These are phyloP conservation scores for Bacterosira constricta DNA, from an alignment of 108 stramenopile genomes.

Conservation along the genomic window DNA sequence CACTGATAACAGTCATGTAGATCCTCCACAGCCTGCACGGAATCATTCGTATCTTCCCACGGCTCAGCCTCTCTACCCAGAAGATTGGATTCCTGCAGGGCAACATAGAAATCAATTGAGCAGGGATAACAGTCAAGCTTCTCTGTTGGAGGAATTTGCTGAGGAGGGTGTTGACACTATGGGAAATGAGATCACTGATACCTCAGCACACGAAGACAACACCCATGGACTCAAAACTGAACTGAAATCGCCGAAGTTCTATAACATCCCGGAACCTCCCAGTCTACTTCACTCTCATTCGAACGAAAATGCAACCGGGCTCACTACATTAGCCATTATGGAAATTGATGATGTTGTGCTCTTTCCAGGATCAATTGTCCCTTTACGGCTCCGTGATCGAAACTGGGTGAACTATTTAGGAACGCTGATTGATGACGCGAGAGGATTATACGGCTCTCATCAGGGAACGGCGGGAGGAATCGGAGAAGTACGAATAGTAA, in stretches of 20 bases:
- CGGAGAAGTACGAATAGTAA: conserved; percentile 44
- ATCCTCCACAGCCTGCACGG: conserved; percentile 35
- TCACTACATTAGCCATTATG: conserved; percentile 57
- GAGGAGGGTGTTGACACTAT: neutral
- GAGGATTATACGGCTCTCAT: conserved; percentile 46
- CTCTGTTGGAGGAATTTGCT: neutral
- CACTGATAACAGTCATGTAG: conserved; percentile 5
- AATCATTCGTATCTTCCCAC: conserved; percentile 68
- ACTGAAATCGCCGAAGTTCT: neutral
- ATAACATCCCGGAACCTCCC: conserved; percentile 12
- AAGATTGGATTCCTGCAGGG: conserved; percentile 42
- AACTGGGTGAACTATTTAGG: conserved; percentile 68
- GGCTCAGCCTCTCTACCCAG: conserved; percentile 58
- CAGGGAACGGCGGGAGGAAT: conserved; percentile 35
- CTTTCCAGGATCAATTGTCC: conserved; percentile 72
- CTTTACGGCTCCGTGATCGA: conserved; percentile 60
- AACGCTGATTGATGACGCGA: conserved; percentile 59
- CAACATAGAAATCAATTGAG: conserved; percentile 5
- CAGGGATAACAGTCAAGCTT: neutral
- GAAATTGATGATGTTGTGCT: conserved; percentile 74
- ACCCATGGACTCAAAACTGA: neutral
- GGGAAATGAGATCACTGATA: neutral
- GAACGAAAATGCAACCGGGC: neutral
- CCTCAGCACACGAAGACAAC: neutral
- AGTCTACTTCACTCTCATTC: neutral